Evolutionary conservation across 495 filamentous ascomycete genomes (phyloP), one percentile per base, ranked within the genome.

Genomic region (Penicillium antarcticum): DNA sequence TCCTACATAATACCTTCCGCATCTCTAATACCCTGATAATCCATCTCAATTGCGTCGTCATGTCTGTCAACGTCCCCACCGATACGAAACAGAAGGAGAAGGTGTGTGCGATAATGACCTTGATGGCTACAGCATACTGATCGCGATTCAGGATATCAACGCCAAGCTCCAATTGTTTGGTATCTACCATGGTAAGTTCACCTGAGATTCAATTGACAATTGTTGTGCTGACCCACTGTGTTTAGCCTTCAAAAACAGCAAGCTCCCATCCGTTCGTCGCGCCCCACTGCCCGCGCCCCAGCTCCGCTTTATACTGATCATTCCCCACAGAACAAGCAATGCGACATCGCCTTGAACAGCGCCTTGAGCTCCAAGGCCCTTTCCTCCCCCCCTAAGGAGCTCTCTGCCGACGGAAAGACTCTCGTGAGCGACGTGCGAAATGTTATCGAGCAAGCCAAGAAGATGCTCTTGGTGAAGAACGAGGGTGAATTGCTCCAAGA

Each of bases 111-210:
- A 52, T 9, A 32, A 26, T 19, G 37, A 36, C 32, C 38, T 26
- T 17, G 16, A 46, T 38, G 29, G 24, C 1, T n/a, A 14, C 10
- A 9, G 10, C 13, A 31, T 7, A 21, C 43, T 54, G 16, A 55
- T 26, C 31, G 4, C 11, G 1, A 18, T 1, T 6, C 9, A 76
- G 68, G 82, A 97, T 67, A 86, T 98, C 66, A 95, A 96, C 69
- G 80, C 83, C 57, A 98, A 98, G 76, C 84, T 98, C 38, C 94
- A 96, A 70, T 71, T 97, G 18, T 97, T 92, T 66, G 94, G 95
- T 63, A 97, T 97, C 67, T 80, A 84, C 68, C 82, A 82, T 59
- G 86, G 86, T 87, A 75, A 50, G 74, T 68, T 19, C 31, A 29
- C 14, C 39, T 35, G 12, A 37, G n/a, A 13, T 13, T 21, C 33